Conservation (phyloP, 2,329 filamentous ascomycete species). For the Paracamarosporium sp. region DNA sequence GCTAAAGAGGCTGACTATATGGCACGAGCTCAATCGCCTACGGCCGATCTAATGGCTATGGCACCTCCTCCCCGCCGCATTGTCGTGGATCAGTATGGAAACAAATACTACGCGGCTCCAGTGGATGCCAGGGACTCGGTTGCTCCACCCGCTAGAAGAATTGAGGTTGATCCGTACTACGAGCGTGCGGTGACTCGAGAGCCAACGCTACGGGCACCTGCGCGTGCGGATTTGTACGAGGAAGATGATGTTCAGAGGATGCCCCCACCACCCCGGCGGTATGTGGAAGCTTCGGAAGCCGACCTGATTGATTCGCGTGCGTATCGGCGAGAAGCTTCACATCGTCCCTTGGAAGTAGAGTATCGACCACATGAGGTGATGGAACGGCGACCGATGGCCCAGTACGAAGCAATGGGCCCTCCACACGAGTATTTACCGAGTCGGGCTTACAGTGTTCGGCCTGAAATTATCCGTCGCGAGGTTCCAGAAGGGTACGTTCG, state of each 20-base stretch:
- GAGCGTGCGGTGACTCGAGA: slow-evolving; percentile 67
- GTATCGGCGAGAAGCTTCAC: slow-evolving; percentile 65
- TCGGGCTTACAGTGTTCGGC: slow-evolving; percentile 49
- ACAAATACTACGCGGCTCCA: slow-evolving; percentile 73
- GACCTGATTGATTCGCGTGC: slow-evolving; percentile 60
- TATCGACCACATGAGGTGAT: slow-evolving; percentile 33
- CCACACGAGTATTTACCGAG: slow-evolving; percentile 40
- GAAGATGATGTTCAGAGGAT: slow-evolving; percentile 46
- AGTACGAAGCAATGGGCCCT: slow-evolving; percentile 47
- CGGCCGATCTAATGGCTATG: slow-evolving; percentile 54
- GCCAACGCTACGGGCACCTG: slow-evolving; percentile 56
- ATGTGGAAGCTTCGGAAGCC: slow-evolving; percentile 68
- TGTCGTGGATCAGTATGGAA: slow-evolving; percentile 82
- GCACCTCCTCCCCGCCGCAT: slow-evolving; percentile 66
- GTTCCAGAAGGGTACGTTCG: slow-evolving; percentile 41
- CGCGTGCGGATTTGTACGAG: slow-evolving; percentile 58
- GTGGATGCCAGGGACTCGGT: slow-evolving; percentile 60
- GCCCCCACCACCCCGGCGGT: slow-evolving; percentile 56
- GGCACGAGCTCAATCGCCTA: slow-evolving; percentile 44
- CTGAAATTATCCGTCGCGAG: slow-evolving; percentile 45
- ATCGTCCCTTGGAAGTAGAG: slow-evolving; percentile 52
- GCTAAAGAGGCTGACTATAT: slow-evolving; percentile 47
- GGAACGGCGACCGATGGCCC: slow-evolving; percentile 34
- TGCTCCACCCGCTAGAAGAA: slow-evolving; percentile 55
- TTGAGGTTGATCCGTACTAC: slow-evolving; percentile 67